A percentile compares a stretch with the other conserved stretches of the same genome.
Conservation (phyloP, 208 protist genomes). For the Cochliopodium minus region DNA sequence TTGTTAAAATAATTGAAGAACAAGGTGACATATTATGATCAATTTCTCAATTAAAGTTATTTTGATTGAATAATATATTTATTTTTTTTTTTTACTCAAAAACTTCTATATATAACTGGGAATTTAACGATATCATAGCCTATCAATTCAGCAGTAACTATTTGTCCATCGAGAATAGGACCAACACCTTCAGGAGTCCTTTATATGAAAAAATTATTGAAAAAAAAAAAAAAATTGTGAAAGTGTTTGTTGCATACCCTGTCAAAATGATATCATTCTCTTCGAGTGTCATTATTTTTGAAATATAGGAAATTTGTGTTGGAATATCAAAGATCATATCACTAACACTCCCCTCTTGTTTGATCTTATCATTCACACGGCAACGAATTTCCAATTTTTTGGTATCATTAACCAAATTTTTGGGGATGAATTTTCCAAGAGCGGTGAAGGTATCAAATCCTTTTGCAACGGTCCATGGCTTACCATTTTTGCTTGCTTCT, state of each 20-base stretch:
- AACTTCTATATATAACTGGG: no score
- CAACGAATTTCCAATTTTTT: constrained; percentile 28
- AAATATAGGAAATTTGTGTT: constrained; percentile 40
- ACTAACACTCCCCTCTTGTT: constrained; percentile 40
- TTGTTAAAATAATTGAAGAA: no score
- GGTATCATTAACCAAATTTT: not conserved
- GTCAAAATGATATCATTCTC: constrained; percentile 60
- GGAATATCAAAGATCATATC: constrained; percentile 42
- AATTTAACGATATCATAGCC: no score
- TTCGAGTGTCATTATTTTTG: constrained; percentile 44
- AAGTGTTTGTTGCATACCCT: constrained; percentile 28
- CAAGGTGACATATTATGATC: no score
- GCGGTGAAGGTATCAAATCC: constrained; percentile 47
- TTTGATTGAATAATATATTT: no score
- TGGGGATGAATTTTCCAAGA: constrained; percentile 36
- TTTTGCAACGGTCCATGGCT: constrained; percentile 60
- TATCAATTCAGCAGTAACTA: constrained; percentile 39
- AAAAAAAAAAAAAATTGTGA: not conserved
- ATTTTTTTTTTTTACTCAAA: no score
- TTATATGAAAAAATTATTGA: not conserved
- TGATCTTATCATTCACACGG: constrained; percentile 40
- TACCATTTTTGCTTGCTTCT: constrained; percentile 40
- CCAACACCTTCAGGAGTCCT: constrained; percentile 53
- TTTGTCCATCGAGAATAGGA: constrained; percentile 42
- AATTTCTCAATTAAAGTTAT: no score